Base-by-base conservation (phyloP, 2,329 filamentous ascomycete genomes). In the Fusarium fracticaudum region DNA sequence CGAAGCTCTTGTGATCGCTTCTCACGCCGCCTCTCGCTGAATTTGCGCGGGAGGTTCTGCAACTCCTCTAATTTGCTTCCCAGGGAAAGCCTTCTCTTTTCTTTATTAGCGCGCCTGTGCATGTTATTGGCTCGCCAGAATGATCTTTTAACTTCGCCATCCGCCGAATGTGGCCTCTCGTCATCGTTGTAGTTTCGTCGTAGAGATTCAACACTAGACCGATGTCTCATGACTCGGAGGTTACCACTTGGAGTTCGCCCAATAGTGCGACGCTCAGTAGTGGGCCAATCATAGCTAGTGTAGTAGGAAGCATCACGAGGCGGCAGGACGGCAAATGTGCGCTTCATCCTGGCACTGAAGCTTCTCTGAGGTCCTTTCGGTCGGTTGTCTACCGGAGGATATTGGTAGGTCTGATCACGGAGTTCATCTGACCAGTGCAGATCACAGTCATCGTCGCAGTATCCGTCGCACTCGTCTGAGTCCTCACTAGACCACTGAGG, bases 271-370 rank as follows among this genome's bases (percentile, higher is more conserved):
- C 89, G 86, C 45, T 91, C 87, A 2, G 85, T 83, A 7, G 81
- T 81, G 37, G 82, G 78, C 33, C 77, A 79, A 20, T 84, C 81
- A 60, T 81, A 78, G 45, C 72, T 75, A 13, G 75, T 73, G 26
- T 77, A 68, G 54, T 79, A 78, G 18, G 71, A 73, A 62, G 84
- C 82, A 65, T 84, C 83, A 31, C 84, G 82, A n/a, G 85, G 73
- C 1, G 90, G 90, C 54, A 91, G 77, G 35, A 91, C 90, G 18
- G 90, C 86, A 82, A 92, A 91, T 0, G 90, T 91, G 41, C 85
- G 84, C 80, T 88, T 89, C 82, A 91, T 81, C 38, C 85, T 87
- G 40, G 84, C 80, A 71, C 87, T 89, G 20, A 91, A 78, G 65
- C 85, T 88, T 61, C 86, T 81, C 43, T 85, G 85, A 6, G 85